Base-by-base conservation (phyloP, 2,329 filamentous ascomycete species). In the Leptographium procerum region DNA sequence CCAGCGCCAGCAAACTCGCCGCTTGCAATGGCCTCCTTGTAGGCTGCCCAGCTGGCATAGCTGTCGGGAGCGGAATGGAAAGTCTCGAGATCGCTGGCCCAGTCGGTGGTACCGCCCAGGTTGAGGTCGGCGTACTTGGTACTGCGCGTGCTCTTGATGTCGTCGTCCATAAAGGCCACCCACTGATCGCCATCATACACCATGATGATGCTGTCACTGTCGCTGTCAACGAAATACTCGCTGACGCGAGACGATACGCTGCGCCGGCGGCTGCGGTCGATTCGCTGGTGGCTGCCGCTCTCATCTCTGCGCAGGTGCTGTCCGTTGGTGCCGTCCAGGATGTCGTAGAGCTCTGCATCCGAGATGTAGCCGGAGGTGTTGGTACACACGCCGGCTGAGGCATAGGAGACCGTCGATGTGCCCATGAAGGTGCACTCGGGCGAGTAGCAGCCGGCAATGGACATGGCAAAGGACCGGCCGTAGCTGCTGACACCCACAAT, bases 311-410 rank as follows among this genome's bases (percentile, higher is more conserved):
- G 19, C 40, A 14, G 19, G 9, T 45, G 57, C 28, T 43, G 45
- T 55, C 52, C 5, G 34, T 14, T n/a, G 4, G 19, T 31, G 29
- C 29, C 29, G 16, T 16, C 16, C 7, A 60, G 54, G 26, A 63
- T 60, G 6, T 51, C 54, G 11, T 55, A 26, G 52, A 76, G 72
- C 65, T 76, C 73, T 2, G 69, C 68, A 53, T 73, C 64, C 2
- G 72, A 63, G 7, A 76, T 67, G 57, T 74, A 74, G 2, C 73
- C 73, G 0, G 60, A 62, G 0, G 69, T 72, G 5, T 58, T 60
- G 1, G 73, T 77, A 60, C 73, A 76, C 1, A 34, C 28, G 2
- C 71, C 74, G 3, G 60, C 54, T 2, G 55, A 43, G 0, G 71
- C 72, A 2, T 63, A 52, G 2, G 71, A 73, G 0, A 56, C 33